Base-by-base conservation (phyloP, 2,329 filamentous ascomycete genomes). In the Ceratocystis ficicola region DNA sequence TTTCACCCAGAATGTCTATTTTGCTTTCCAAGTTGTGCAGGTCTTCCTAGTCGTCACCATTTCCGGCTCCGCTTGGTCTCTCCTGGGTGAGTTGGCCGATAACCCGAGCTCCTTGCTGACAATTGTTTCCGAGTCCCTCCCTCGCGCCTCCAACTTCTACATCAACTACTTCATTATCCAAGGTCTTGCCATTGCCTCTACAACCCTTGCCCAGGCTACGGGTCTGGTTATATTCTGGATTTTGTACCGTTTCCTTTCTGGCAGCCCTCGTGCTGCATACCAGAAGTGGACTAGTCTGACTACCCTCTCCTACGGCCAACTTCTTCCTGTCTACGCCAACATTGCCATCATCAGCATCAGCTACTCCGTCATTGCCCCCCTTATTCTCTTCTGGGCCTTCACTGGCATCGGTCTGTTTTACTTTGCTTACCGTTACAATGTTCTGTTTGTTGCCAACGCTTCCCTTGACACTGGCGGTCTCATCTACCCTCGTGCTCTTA, bases 91-190 rank as follows among this genome's bases (percentile, higher is more conserved):
- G 55, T 86, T 95, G 64, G 79, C 83, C 22, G 48, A 84, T 0
- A 71, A 90, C 3, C 90, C 91, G 0, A 73, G 77, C 1, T 76
- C 76, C 0, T 82, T 85, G 5, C 84, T 90, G 0, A 76, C 73
- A 0, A 76, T 95, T 48, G 80, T 96, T 3, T 87, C 91, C 0
- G 72, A 79, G 17, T 87, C 89, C 67, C 79, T 99, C 5, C 94
- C 94, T 20, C 86, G 83, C 66, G 86, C 90, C 0, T 92, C 91
- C 68, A 97, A 95, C 76, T 95, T 97, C 73, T 99, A 96, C 75
- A 86, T 97, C 22, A 90, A 76, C 15, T 96, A 95, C 76, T 92
- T 96, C 70, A 84, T 95, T 50, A 79, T 96, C 0, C 90, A 96
- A 74, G 91, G 90, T 63, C 77, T 95, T 62, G 87, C 85, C 0